Base-by-base conservation (phyloP, 345 rosid genomes). In the Eucalyptus tenuipes region DNA sequence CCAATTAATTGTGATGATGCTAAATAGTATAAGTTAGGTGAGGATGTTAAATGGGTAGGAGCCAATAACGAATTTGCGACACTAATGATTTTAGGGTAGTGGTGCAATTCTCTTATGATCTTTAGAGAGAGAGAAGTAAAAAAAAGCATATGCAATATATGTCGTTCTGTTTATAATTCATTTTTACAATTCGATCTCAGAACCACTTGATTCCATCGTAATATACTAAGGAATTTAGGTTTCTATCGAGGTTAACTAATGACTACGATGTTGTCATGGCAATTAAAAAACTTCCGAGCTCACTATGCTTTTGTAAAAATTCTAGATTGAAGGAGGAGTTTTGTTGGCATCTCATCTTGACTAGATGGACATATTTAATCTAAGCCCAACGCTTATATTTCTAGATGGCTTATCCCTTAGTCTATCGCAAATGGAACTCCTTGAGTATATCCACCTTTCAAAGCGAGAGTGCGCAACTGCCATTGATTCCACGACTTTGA, bases 211-310 rank as follows among this genome's bases (percentile, higher is more conserved):
- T 75, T 27, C 2, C 47, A 75, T 10, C 8, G 5, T 20, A 20
- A 75, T 37, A 75, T 18, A 40, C 29, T 75, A 20, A 10, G 5
- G 47, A 40, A 40, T 2, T 40, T 42, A 75, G 15, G 27, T 40
- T 8, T 5, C 13, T 20, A 10, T 40, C 0, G 47, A 44, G 14
- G 2, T 10, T 33, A 71, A 33, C 13, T 0, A 5, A 0, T 37
- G 13, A 8, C 27, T 37, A 37, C 15, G 0, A 75, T 37, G 15
- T 75, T 20, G 82, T 5, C 27, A 3, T 37, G 14, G 5, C 15
- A 7, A 40, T 20, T 37, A 1, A 24, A 20, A 75, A 75, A 10
- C 82, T 75, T 75, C 24, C 15, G 2, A 18, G 27, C 45, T 75
- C 47, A 10, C 47, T 33, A 37, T 22, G 13, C 47, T 75, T 20